phyloP scores from a whole-genome alignment of 306 rosid genomes.

The Boehmeria nivea region DNA sequence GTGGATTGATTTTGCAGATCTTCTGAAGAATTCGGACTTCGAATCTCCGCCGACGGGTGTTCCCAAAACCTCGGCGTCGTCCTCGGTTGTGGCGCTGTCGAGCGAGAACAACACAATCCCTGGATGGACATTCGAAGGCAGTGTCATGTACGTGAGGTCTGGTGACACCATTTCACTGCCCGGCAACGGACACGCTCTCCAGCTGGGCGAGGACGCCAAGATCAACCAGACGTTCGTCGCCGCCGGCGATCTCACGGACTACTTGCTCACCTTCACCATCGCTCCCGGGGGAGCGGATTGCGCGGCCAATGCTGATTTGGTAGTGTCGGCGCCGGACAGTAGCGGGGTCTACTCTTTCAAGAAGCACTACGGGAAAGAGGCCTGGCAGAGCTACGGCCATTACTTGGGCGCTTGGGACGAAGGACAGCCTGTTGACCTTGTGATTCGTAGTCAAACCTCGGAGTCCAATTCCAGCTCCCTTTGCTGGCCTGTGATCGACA shows the following conservation, averaged over 20 bases:
- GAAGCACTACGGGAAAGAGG: constrained; percentile 19
- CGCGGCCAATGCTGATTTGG: constrained; percentile 15
- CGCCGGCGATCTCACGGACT: neutral
- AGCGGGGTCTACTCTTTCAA: constrained; percentile 9
- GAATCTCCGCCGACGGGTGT: constrained; percentile 31
- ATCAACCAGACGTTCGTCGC: constrained; percentile 33
- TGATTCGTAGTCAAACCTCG: constrained; percentile 16
- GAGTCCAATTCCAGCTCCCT: constrained; percentile 23
- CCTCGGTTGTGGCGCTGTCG: neutral
- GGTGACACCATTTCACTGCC: constrained; percentile 20
- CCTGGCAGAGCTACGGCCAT: constrained; percentile 29
- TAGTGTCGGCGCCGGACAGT: constrained; percentile 26
- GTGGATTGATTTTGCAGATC: constrained; percentile 16
- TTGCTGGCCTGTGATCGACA: constrained; percentile 32
- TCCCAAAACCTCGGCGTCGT: constrained; percentile 1
- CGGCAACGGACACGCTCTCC: constrained; percentile 28
- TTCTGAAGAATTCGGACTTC: constrained; percentile 27
- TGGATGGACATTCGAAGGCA: constrained; percentile 33
- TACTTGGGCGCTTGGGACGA: constrained; percentile 37
- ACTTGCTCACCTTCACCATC: constrained; percentile 25
- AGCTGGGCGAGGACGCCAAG: constrained; percentile 21
- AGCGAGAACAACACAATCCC: constrained; percentile 22
- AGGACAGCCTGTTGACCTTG: constrained; percentile 18
- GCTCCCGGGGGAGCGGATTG: constrained; percentile 18
- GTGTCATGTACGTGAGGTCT: constrained; percentile 21